A percentile compares a stretch with the other conserved stretches of the same genome.
Conservation (phyloP, 192 early-diverging fungal species). For the Tieghemiomyces parasiticus region DNA sequence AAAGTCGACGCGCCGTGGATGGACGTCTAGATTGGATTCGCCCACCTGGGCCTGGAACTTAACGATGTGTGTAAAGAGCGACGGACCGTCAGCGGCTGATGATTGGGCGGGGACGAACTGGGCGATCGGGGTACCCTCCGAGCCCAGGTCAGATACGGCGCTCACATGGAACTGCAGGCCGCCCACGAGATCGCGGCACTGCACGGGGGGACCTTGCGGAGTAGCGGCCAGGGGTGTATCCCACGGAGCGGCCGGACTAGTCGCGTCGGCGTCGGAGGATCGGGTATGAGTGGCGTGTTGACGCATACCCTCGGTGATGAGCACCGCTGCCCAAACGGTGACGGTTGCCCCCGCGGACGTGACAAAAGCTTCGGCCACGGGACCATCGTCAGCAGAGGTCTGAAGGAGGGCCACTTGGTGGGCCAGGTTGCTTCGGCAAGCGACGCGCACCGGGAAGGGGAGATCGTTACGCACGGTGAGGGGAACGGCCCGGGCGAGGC, state of each 20-base stretch:
- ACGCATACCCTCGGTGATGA: not conserved
- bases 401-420: not conserved
- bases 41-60: not conserved
- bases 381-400: not conserved
- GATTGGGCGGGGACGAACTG: no score
- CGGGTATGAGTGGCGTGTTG: no score
- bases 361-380: no score
- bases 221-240: not conserved
- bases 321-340: not conserved
- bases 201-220: not conserved
- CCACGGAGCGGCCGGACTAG: not conserved
- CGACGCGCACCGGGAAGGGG: not conserved
- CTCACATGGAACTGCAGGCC: not conserved
- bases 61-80: not conserved
- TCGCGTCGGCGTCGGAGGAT: not conserved
- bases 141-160: not conserved
- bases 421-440: not conserved
- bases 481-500: no score
- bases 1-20: not conserved
- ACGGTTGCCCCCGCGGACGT: no score
- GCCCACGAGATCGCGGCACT: not conserved
- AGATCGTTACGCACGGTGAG: not conserved
- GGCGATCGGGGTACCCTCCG: not conserved
- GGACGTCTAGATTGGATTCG: not conserved
- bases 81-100: no score